These are phyloP conservation scores for Phytophthora citrophthora DNA, from an alignment of 352 stramenopile genomes.

Conservation along the genomic window DNA sequence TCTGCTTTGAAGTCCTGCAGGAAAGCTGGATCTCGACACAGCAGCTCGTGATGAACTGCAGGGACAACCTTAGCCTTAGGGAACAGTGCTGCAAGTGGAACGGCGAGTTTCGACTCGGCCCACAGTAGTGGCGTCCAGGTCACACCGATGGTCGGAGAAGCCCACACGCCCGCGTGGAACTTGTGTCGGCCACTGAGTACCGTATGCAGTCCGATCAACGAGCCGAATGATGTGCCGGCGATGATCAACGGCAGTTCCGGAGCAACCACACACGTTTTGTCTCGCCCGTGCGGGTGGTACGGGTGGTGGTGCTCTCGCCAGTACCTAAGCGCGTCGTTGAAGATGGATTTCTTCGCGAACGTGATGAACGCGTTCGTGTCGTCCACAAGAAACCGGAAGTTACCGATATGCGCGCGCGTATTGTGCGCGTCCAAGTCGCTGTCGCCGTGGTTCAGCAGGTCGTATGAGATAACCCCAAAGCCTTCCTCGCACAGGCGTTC, in stretches of 20 bases:
- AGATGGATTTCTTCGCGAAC: conserved; percentile 37
- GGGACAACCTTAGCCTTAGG: conserved; percentile 49
- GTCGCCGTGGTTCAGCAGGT: conserved; percentile 54
- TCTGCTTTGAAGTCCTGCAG: conserved; percentile 53
- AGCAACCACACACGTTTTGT: conserved; percentile 8
- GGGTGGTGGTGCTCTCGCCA: conserved; percentile 39
- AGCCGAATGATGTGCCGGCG: conserved; percentile 65
- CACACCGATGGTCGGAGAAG: conserved; percentile 57
- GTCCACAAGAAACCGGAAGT: conserved; percentile 43
- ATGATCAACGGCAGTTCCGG: conserved; percentile 43
- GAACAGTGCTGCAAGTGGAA: conserved; percentile 43
- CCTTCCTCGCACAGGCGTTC: conserved; percentile 46
- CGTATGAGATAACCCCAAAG: conserved; percentile 62
- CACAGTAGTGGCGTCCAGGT: conserved; percentile 50
- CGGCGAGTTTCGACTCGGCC: conserved; percentile 43
- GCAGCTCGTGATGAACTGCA: conserved; percentile 49
- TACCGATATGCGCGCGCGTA: conserved; percentile 32
- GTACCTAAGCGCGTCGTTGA: conserved; percentile 28
- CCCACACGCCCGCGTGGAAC: conserved; percentile 59
- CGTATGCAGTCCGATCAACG: conserved; percentile 60
- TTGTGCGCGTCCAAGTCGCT: conserved; percentile 47
- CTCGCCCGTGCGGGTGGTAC: conserved; percentile 29
- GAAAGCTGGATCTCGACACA: conserved; percentile 46
- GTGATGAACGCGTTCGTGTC: conserved; percentile 47
- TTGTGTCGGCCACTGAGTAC: conserved; percentile 51